Evolutionary conservation across 441 rosid species (phyloP), one percentile per base, ranked within the genome.

Genomic region (Mallotus japonicus): DNA sequence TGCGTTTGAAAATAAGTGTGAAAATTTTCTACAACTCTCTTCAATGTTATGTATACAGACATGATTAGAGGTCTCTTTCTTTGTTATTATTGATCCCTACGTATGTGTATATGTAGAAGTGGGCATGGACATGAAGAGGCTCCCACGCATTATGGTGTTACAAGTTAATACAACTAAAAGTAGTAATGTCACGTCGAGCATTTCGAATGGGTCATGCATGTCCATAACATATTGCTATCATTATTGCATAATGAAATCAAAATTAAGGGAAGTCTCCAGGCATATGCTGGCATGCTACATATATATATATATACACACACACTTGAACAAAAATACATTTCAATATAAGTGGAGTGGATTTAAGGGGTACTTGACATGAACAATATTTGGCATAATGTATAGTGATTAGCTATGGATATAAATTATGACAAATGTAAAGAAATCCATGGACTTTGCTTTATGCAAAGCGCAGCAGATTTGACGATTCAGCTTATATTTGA

Each of bases 181-280:
- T 24, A 49, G 22, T 51, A 13, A 17, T 53, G 69, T 55, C 69
- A 40, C 20, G 16, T 8, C 11, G 3, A 63, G 53, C 24, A 53
- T 37, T 8, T 19, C 53, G 62, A 44, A 37, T 67, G 70, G 46
- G 58, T 24, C 70, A 50, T 14, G 4, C 59, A 60, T 32, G 57
- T 46, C 14, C 11, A 22, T 37, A 37, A 37, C 5, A 37, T 40
- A 37, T 6, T 53, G 20, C 51, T 4, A 69, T 64, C 37, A 34
- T 65, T 16, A 55, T 40, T 28, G 3, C 2, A 28, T 2, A 8
- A 40, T 50, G 37, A 65, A 28, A 55, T 1, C 19, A 28, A 32
- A 50, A 15, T 5, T 14, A 54, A 17, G 69, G 40, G 69, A 77
- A 57, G 32, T 61, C 69, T 81, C 81, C 69, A 68, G 73, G 72